phyloP scores from a whole-genome alignment of 495 filamentous ascomycete species.

The Aspergillus campestris region DNA sequence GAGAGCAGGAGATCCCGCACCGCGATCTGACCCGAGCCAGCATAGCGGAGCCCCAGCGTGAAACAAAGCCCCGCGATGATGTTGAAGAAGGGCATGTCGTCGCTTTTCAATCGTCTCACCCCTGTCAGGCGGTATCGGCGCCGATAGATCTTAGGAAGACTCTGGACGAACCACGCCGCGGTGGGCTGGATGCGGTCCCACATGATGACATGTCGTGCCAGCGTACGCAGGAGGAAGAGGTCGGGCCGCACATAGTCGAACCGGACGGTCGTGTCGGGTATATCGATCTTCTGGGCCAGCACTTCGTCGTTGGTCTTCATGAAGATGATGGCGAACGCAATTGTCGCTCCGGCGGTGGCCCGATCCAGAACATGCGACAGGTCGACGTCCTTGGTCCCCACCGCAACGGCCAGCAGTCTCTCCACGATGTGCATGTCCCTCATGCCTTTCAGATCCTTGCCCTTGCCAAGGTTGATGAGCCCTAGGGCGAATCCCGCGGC shows the following conservation, averaged over 20 bases:
- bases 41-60: constrained; percentile 72
- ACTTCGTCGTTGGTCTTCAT: constrained; percentile 91
- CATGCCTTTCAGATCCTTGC: constrained; percentile 76
- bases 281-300: constrained; percentile 86
- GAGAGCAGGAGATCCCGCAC: constrained; percentile 74
- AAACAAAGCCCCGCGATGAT: constrained; percentile 86
- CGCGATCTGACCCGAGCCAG: constrained; percentile 64
- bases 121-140: constrained; percentile 42
- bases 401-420: constrained; percentile 73
- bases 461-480: constrained; percentile 89
- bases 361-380: constrained; percentile 87
- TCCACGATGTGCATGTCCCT: constrained; percentile 93
- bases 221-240: constrained; percentile 78
- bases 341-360: constrained; percentile 79
- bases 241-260: constrained; percentile 95
- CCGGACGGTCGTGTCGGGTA: constrained; percentile 79
- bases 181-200: constrained; percentile 74
- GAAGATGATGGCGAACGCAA: constrained; percentile 89
- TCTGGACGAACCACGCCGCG: constrained; percentile 63
- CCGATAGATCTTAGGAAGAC: constrained; percentile 61
- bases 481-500: constrained; percentile 92
- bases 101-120: constrained; percentile 52
- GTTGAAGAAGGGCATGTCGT: constrained; percentile 86
- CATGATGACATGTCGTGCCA: constrained; percentile 88
- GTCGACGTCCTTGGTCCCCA: constrained; percentile 78